Evolutionary conservation across 306 rosid genomes (phyloP), one percentile per base, ranked within the genome.

Genomic region (Elaeagnus macrophylla): DNA sequence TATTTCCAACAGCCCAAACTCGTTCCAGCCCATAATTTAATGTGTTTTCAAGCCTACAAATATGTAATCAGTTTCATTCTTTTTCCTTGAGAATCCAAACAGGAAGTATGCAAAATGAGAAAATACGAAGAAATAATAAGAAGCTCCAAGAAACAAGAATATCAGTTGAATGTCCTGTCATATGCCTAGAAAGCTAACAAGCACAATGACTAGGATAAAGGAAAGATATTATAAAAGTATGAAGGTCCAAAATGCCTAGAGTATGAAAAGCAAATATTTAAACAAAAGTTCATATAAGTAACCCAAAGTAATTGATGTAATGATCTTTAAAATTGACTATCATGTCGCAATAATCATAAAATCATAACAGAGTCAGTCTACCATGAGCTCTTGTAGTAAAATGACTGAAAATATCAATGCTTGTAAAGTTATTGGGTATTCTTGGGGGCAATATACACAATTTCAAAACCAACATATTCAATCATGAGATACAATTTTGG

Each of bases 21-120:
- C 99, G 86, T 75, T 93, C 99, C 54, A 93, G 96, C 45, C 96
- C 94, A 77, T 93, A 93, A 68, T 93, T 93, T 74, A 93, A 70
- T 37, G 99, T 93, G 83, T 83, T 93, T 74, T 93, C 99, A 57
- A 93, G 99, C 90, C 99, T 93, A 89, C 60, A 72, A 51, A 51
- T 37, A 57, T 39, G 5, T 40, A 15, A 18, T 16, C 42, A 55
- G 37, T 11, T 38, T 7, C 54, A 40, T 3, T 0, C 15, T 15
- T 10, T 5, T 39, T 35, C 9, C 44, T 17, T 8, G 7, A 45
- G 15, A 17, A 45, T 5, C 17, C 40, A 5, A 51, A 20, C 8
- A 20, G 0, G 13, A 51, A 51, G 12, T 12, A 17, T 18, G 6
- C 37, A 13, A 10, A 8, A n/a, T 2, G 5, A 55, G 39, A 47